Evolutionary conservation across 2,329 filamentous ascomycete species (phyloP).

Genomic region (Aspergillus sclerotialis): DNA sequence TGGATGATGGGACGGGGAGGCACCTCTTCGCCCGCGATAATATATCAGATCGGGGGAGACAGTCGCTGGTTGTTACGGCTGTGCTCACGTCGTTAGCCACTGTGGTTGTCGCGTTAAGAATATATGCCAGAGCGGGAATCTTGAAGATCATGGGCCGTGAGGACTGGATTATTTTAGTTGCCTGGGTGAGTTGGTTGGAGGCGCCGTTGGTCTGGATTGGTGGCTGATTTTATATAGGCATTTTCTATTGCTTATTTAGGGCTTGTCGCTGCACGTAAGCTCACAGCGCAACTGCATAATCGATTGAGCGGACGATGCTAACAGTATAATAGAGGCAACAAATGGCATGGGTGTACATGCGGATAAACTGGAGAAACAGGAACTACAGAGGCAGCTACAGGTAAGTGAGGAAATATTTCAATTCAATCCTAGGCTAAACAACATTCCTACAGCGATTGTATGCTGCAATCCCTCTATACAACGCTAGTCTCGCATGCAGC

Average conservation of each 20-base stretch:
- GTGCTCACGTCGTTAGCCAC: slow-evolving; percentile 20
- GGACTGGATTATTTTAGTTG: slow-evolving; percentile 23
- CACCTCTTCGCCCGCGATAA: too few species aligned
- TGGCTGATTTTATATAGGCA: too few species aligned
- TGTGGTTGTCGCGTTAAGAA: slow-evolving; percentile 20
- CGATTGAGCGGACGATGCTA: slow-evolving; percentile 1
- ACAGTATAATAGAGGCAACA: slow-evolving; percentile 16
- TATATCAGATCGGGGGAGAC: slow-evolving; percentile 13
- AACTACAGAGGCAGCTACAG: slow-evolving; percentile 19
- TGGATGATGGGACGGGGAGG: too few species aligned
- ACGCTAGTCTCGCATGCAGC: slow-evolving; percentile 27
- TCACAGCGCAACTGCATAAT: not conserved
- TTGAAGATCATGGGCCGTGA: slow-evolving; percentile 28
- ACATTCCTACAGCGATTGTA: slow-evolving; percentile 17
- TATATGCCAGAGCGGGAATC: slow-evolving; percentile 20
- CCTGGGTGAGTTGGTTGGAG: slow-evolving; percentile 13
- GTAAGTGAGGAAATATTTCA: slow-evolving; percentile 5
- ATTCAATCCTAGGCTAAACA: slow-evolving; percentile 1
- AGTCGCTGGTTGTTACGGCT: slow-evolving; percentile 24
- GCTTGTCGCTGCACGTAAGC: slow-evolving; percentile 22
- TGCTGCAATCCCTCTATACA: slow-evolving; percentile 27
- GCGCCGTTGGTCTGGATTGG: not conserved
- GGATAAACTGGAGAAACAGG: slow-evolving; percentile 7
- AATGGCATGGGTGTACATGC: slow-evolving; percentile 20
- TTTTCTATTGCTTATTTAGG: slow-evolving; percentile 23